Evolutionary conservation across 2,329 filamentous ascomycete genomes (phyloP).

Genomic region (Podosphaera fusca): DNA sequence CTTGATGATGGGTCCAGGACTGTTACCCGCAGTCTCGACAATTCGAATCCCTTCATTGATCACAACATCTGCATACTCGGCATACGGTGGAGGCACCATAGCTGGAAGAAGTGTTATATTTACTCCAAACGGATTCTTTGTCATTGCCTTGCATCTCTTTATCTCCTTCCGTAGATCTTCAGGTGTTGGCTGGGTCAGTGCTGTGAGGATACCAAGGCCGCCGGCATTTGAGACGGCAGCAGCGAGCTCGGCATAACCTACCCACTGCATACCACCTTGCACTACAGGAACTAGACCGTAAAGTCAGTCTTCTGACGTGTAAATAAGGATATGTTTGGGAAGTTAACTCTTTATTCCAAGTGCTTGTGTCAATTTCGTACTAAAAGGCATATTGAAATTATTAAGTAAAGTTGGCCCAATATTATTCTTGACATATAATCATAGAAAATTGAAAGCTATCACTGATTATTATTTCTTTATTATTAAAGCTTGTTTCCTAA

Average conservation of each 20-base stretch:
- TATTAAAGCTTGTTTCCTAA: too few relatives aligned
- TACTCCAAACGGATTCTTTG: constrained; percentile 62
- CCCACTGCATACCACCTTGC: constrained; percentile 73
- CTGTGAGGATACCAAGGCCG: constrained; percentile 61
- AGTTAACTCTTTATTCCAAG: constrained; percentile 20
- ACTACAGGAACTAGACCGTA: constrained; percentile 43
- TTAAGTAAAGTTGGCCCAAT: too few relatives aligned
- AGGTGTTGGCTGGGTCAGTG: constrained; percentile 78
- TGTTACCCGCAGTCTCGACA: constrained; percentile 84
- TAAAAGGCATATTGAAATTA: constrained; percentile 17
- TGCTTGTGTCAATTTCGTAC: constrained; percentile 18
- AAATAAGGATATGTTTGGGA: not conserved
- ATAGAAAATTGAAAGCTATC: too few relatives aligned
- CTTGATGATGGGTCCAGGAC: constrained; percentile 71
- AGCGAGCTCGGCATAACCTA: constrained; percentile 60
- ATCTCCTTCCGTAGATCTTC: constrained; percentile 89
- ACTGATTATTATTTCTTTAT: too few relatives aligned
- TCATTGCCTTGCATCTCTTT: constrained; percentile 59
- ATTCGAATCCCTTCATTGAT: constrained; percentile 83
- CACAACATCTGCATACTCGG: constrained; percentile 71
- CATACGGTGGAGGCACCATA: constrained; percentile 77
- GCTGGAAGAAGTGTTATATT: constrained; percentile 88
- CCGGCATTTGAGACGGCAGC: constrained; percentile 62
- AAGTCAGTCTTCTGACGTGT: constrained; percentile 4
- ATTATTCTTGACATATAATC: too few relatives aligned